Base-by-base conservation (phyloP, 345 rosid genomes). In the Adansonia digitata region DNA sequence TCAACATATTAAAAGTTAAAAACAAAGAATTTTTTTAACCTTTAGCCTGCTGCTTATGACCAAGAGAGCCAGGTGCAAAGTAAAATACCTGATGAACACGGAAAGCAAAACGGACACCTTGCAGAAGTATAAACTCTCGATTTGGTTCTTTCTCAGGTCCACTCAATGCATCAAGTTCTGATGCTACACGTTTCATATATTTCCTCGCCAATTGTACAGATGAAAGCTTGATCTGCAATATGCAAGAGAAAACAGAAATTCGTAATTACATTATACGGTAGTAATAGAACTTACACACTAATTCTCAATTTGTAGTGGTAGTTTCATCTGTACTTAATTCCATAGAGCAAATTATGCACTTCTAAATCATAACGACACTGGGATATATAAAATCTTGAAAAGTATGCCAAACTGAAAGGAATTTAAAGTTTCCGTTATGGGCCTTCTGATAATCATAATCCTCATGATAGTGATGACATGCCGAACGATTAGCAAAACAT, bases 81-180 rank as follows among this genome's bases (percentile, higher is more conserved):
- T 27, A 27, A 65, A 51, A 10, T n/a, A 93, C 99, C 96, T 95
- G 97, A 80, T 95, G 99, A 74, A 91, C 97, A 77, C 96, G 97
- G 82, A 95, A 95, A 11, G 98, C 99, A 24, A 95, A 95, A 2
- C 97, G 94, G 29, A 93, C 92, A 10, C 98, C 98, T 87, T 95
- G 99, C 73, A 95, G 89, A 51, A 91, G 83, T 87, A 89, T 84
- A 81, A 95, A 95, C 79, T 95, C 99, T 85, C 94, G 88, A 83
- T 89, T 89, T 37, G 97, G 97, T 82, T 93, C 97, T 77, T 93
- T 95, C 52, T 95, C 99, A 26, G 93, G 83, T 60, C 91, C 93
- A 24, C 80, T 86, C 78, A 87, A 26, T 66, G 90, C 84, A 79
- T 91, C 99, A 64, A 93, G 97, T 82, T 95, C 99, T 52, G 84